Evolutionary conservation across 1,284 basidiomycete species (phyloP), one percentile per base, ranked within the genome.

Genomic region (Sanguinoderma infundibulare): DNA sequence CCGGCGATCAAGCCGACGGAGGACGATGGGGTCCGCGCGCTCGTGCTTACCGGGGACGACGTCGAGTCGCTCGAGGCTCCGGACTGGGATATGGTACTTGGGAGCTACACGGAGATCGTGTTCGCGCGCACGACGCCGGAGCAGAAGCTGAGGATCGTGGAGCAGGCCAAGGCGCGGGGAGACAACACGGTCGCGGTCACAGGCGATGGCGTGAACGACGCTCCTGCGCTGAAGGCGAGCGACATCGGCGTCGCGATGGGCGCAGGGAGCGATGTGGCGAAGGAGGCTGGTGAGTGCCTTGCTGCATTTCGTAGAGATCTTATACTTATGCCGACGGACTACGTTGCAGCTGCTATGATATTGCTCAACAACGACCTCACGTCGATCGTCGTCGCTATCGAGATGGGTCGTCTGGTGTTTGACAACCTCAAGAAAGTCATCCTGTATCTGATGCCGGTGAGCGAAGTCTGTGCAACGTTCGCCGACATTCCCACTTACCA

Each of bases 41-140:
- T 84, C 51, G 83, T 86, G 12, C 73, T 87, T 46, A 83, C 81
- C 17, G 85, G 86, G 3, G 62, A 77, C 6, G 85, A 87, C 59
- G 74, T 87, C 57, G 80, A 80, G 71, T 75, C 74, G 35, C 76
- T 84, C 59, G 74, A 76, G 50, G 75, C 79, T 2, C 65, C 72
- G 3, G 81, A 86, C 60, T 85, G 85, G 82, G 79, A 84, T 35
- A 61, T 70, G 39, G 68, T 82, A 10, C 20, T 69, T 74, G 60
- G 80, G 74, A 63, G 79, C 53, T 91, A 87, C 71, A 79, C 83
- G 32, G 90, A 91, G 70, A 81, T 91, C 59, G 89, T 91, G 8
- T 92, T 92, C 63, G 87, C 89, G 0, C 81, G 90, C 34, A 91
- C 89, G 1, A 88, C 87, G 0, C 90, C 90, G 0, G 87, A 91